These are phyloP conservation scores for Oropetium thomaeum DNA, from an alignment of 176 grass and related monocot genomes.

Conservation along the genomic window DNA sequence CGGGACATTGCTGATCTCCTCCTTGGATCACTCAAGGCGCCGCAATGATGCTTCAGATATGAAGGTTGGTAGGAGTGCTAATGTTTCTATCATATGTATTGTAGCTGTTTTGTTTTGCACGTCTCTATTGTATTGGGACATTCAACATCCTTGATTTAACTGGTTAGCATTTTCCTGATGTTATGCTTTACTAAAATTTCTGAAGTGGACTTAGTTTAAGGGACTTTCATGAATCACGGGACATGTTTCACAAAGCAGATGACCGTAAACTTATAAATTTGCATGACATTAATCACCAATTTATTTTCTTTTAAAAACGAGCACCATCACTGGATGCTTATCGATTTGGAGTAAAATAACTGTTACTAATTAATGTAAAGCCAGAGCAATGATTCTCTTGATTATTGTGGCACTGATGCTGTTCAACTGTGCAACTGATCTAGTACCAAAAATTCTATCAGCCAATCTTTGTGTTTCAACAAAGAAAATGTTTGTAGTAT, in stretches of 20 bases:
- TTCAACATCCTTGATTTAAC: background rate
- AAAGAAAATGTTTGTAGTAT: background rate
- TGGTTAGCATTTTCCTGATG: background rate
- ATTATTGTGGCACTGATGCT: background rate
- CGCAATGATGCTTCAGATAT: slow-evolving; percentile 77
- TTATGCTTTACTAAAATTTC: background rate
- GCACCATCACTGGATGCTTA: background rate
- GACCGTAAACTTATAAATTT: background rate
- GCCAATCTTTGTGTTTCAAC: background rate
- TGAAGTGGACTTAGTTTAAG: background rate
- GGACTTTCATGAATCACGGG: background rate
- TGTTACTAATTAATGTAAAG: slow-evolving; percentile 1
- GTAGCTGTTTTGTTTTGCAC: slow-evolving; percentile 2
- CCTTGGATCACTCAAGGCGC: slow-evolving; percentile 82
- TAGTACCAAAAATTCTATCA: background rate
- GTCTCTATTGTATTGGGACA: background rate
- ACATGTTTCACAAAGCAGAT: background rate
- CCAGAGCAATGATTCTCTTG: background rate
- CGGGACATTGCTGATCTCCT: slow-evolving; percentile 76
- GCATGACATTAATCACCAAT: background rate
- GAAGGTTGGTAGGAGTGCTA: slow-evolving; percentile 58
- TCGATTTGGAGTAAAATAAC: background rate
- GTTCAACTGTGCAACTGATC: background rate
- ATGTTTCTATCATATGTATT: background rate
- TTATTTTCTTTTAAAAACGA: background rate